Percentiles rank a stretch among this genome's conserved stretches.
Evolutionary conservation across 139 green algal species (phyloP).

Genomic region (Microglena sp.): DNA sequence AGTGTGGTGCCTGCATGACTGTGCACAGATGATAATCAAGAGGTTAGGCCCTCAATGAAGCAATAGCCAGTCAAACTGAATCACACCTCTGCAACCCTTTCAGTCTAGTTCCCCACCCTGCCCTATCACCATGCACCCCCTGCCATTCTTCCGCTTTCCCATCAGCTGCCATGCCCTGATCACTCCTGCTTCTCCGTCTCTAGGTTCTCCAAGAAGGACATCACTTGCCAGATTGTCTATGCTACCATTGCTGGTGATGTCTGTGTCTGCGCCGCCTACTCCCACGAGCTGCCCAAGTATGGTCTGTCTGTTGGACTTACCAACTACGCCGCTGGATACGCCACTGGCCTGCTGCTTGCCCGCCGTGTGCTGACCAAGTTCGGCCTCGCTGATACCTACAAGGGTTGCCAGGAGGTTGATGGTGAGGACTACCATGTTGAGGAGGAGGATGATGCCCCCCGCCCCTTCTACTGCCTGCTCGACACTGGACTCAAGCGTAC

Average conservation of each 20-base stretch:
- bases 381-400: constrained; percentile 81
- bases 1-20: too few relatives aligned
- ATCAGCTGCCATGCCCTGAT: too few relatives aligned
- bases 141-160: too few relatives aligned
- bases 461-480: constrained; percentile 90
- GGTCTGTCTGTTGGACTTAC: constrained; percentile 76
- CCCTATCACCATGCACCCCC: too few relatives aligned
- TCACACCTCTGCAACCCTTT: too few relatives aligned
- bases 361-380: constrained; percentile 91
- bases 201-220: constrained; percentile 11
- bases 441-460: constrained; percentile 70
- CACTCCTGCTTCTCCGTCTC: too few relatives aligned
- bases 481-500: constrained; percentile 96
- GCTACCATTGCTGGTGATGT: constrained; percentile 90
- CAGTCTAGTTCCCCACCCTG: too few relatives aligned
- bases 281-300: constrained; percentile 88
- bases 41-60: too few relatives aligned
- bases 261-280: constrained; percentile 77
- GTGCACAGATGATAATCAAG: too few relatives aligned
- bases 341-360: constrained; percentile 86
- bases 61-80: too few relatives aligned
- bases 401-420: constrained; percentile 52
- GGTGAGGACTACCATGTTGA: constrained; percentile 98
- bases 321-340: constrained; percentile 96
- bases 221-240: constrained; percentile 46